Percentiles rank a stretch among this genome's conserved stretches.
Conservation (phyloP, 129 eudicot species). For the Deinandra increscens region DNA sequence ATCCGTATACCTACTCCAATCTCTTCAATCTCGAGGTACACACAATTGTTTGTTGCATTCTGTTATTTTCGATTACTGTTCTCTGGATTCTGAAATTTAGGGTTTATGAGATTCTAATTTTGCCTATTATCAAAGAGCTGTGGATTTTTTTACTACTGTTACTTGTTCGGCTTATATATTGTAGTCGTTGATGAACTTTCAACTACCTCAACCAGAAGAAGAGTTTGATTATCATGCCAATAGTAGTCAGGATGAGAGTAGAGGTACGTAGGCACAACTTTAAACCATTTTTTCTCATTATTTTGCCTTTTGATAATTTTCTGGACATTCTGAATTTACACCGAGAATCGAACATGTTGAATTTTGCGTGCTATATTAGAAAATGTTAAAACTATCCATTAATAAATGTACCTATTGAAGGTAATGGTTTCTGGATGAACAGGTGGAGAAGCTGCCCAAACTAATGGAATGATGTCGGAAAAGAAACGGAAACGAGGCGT, state of each 20-base stretch:
- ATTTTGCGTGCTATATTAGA: not conserved
- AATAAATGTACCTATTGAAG: not conserved
- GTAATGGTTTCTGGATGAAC: constrained; percentile 19
- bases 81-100: constrained; percentile 19
- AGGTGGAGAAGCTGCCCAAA: constrained; percentile 56
- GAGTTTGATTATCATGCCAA: constrained; percentile 57
- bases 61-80: constrained; percentile 8
- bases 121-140: not conserved
- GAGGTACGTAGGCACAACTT: constrained; percentile 69
- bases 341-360: not conserved
- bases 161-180: not conserved
- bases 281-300: not conserved
- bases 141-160: not conserved
- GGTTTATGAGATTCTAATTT: constrained; percentile 1
- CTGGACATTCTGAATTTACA: not conserved
- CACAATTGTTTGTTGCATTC: constrained; percentile 12
- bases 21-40: constrained; percentile 95
- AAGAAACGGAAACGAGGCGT: constrained; percentile 54
- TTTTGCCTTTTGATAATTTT: not conserved
- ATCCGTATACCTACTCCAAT: constrained; percentile 56
- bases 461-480: constrained; percentile 53
- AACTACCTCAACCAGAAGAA: constrained; percentile 13
- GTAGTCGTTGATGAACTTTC: constrained; percentile 16
- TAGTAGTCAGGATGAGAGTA: constrained; percentile 95
- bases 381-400: not conserved